Evolutionary conservation across 2,329 filamentous ascomycete species (phyloP), one percentile per base, ranked within the genome.

Genomic region (Aspergillus ustus): DNA sequence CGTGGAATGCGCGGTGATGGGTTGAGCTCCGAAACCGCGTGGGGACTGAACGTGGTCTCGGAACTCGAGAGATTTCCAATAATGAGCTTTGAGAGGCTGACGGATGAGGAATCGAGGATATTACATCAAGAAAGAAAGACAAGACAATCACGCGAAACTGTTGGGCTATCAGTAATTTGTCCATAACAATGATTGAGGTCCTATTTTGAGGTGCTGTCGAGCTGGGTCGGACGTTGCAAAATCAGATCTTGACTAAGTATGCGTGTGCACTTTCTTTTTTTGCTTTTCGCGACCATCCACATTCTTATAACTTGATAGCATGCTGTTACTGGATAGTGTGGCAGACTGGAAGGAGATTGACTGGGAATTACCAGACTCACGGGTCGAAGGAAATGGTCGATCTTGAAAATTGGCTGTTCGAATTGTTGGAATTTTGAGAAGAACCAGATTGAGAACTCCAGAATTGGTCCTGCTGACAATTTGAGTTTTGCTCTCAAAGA

Each of bases 321-420:
- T 40, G 34, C 34, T 40, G 34, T 40, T 9, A 40, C 11, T 40
- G 34, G 34, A 11, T 11, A 13, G 15, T 40, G 34, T 40, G 51
- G 31, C 51, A 22, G n/a, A 28, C 15, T 43, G 29, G 19, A 5
- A 43, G 22, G 29, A 15, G n/a, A 20, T 20, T 31, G 50, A 40
- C 15, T 40, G 34, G 34, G 34, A 40, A 11, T 40, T 40, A 40
- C 34, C 3, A 40, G 34, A 40, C 11, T 40, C 34, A 15, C 34
- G 34, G 34, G 50, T 19, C n/a, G 20, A 52, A 15, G 15, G 20
- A 40, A 31, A 17, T 7, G 44, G 44, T 17, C 45, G 19, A 22
- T 57, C 54, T 20, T 19, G 29, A 50, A 49, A 57, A 50, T 50
- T 57, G 46, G 54, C 5, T 20, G 22, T 43, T 31, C 40, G 22